Percentiles rank a stretch among this genome's conserved stretches.
These are phyloP conservation scores for Tagetes patula DNA, from an alignment of 129 eudicot species.

Conservation along the genomic window DNA sequence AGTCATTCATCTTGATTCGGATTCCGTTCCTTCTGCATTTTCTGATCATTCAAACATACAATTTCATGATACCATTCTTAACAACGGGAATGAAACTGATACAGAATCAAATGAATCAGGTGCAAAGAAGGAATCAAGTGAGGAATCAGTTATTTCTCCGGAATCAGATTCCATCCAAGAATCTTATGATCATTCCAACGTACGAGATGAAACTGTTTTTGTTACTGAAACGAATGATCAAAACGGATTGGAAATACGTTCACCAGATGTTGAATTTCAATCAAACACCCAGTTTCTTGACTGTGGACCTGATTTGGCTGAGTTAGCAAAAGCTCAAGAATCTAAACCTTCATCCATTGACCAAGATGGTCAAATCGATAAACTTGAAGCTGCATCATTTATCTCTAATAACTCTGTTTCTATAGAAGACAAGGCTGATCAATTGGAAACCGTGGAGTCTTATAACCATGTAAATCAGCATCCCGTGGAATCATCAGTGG, in stretches of 20 bases:
- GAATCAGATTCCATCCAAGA: conserved; percentile 11
- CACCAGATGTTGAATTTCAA: neutral
- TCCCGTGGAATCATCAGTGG: conserved; percentile 23
- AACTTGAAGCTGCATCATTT: conserved; percentile 20
- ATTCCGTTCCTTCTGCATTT: conserved; percentile 11
- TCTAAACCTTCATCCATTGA: conserved; percentile 19
- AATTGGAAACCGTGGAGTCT: conserved; percentile 8
- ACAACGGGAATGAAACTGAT: conserved; percentile 14
- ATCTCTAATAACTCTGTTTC: conserved; percentile 17
- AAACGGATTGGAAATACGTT: conserved; percentile 4
- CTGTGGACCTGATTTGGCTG: conserved; percentile 23
- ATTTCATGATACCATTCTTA: neutral
- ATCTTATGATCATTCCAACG: neutral
- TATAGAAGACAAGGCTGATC: conserved; percentile 34
- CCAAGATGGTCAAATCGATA: conserved; percentile 20
- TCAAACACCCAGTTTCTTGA: conserved; percentile 29
- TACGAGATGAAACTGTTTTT: conserved; percentile 17
- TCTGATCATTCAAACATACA: conserved; percentile 4
- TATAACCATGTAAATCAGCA: conserved; percentile 17
- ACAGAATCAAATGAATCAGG: neutral
- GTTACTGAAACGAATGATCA: conserved; percentile 19
- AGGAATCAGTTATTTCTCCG: conserved; percentile 8
- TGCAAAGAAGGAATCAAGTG: conserved; percentile 24
- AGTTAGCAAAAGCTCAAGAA: conserved; percentile 29
- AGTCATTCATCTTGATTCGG: neutral